Percentiles rank a stretch among this genome's conserved stretches.
Conservation (phyloP, 139 green algal genomes). For the Chlorella sp. region DNA sequence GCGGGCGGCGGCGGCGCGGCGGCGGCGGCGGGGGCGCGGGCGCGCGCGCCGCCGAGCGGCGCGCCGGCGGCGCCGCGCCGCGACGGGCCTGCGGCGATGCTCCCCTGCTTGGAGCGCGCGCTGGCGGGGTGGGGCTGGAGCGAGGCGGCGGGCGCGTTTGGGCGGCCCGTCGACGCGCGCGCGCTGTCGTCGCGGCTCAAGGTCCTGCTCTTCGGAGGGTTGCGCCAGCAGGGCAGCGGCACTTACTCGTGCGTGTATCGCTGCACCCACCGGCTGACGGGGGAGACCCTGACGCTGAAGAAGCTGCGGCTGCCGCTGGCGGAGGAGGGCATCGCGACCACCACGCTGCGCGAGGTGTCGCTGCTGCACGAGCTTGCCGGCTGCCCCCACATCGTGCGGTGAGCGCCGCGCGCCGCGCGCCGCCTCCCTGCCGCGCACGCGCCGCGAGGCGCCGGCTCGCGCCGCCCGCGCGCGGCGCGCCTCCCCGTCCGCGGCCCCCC, state of each 20-base stretch:
- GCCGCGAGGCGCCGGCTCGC: too few species aligned
- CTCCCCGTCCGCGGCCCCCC: too few species aligned
- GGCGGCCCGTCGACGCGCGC: background rate
- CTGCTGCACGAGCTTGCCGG: conserved; percentile 83
- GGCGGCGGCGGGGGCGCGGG: too few species aligned
- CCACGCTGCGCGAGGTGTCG: conserved; percentile 85
- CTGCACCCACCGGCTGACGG: conserved; percentile 14
- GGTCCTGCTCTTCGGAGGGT: conserved; percentile 5
- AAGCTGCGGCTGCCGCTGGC: conserved; percentile 58
- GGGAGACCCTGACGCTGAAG: conserved; percentile 33
- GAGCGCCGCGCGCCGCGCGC: too few species aligned
- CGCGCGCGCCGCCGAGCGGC: too few species aligned
- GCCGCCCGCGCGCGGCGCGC: too few species aligned
- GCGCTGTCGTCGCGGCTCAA: conserved; percentile 14
- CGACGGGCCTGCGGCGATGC: too few species aligned
- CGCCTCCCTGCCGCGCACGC: too few species aligned
- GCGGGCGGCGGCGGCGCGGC: too few species aligned
- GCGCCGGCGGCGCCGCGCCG: too few species aligned
- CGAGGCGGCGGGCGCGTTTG: conserved; percentile 10
- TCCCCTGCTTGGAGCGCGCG: background rate
- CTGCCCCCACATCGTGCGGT: conserved; percentile 62
- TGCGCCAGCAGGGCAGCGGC: conserved; percentile 40
- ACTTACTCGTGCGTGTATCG: conserved; percentile 53
- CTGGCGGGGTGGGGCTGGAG: conserved; percentile 22
- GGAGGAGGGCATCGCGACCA: conserved; percentile 82